Base-by-base conservation (phyloP, 1,139 yeast genomes). In the Kodamaea sp. region DNA sequence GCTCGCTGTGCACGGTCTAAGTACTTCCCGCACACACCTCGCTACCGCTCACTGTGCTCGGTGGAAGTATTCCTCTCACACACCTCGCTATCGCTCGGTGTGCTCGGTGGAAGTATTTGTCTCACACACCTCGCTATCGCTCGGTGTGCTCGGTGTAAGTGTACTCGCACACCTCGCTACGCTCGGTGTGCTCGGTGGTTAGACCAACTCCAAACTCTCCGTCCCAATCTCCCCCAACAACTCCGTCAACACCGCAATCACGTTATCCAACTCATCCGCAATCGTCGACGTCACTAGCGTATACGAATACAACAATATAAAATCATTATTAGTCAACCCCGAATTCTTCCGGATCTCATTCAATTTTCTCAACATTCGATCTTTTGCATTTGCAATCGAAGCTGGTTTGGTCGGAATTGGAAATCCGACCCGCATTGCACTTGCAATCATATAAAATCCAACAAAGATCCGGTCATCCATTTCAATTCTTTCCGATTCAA, bases 321-420 rank as follows among this genome's bases (percentile, higher is more conserved):
- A 86, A 53, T 85, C 95, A 44, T 82, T 85, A 48, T 76, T 75
- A 20, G 70, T 70, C 53, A 57, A 57, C 27, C 57, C 49, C 2
- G 47, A 45, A 5, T 41, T 47, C 7, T 48, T 44, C 12, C 48
- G 36, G 24, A 78, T 67, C 42, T 76, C 78, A 41, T 74, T 76
- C 47, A 85, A 65, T 50, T 84, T 84, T 34, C 70, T 74, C 49
- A 85, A 66, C 65, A 86, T 69, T 28, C 90, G 62, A 46, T 82
- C 87, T 52, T 81, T 78, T 0, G 95, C 84, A 55, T 82, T 86
- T 36, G 79, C 86, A 0, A 88, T 82, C 0, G 88, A 80, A 1
- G 94, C 94, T 4, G 90, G 82, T 49, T 81, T 81, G 27, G 74
- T 77, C 0, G 95, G 94, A 24, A 85, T 57, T 1, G 95, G 95